Evolutionary conservation across 805 yeast genomes (phyloP).

Genomic region (Ogataea salicorniae): DNA sequence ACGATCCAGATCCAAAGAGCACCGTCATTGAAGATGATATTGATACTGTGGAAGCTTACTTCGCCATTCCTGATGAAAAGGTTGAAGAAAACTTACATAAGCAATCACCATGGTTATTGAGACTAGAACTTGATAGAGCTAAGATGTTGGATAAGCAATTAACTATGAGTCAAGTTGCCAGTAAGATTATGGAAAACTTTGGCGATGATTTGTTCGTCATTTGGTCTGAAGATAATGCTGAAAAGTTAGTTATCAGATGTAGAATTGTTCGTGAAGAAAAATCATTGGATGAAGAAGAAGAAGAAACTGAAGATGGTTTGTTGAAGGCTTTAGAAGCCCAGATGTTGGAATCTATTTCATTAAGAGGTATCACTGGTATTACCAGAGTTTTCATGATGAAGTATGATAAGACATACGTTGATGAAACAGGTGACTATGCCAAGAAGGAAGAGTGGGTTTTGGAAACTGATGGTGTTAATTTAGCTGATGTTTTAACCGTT

Average conservation of each 20-base stretch:
- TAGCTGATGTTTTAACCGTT: constrained; percentile 90
- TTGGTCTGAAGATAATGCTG: constrained; percentile 99
- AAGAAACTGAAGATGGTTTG: constrained; percentile 95
- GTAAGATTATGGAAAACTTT: constrained; percentile 85
- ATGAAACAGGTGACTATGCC: constrained; percentile 77
- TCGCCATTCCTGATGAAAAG: constrained; percentile 96
- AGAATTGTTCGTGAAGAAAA: constrained; percentile 97
- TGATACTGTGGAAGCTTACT: constrained; percentile 95
- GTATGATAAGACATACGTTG: constrained; percentile 66
- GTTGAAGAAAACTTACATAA: constrained; percentile 90
- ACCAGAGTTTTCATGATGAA: constrained; percentile 88
- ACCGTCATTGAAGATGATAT: constrained; percentile 97
- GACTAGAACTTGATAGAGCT: constrained; percentile 96
- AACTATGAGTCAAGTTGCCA: constrained; percentile 97
- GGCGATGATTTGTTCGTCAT: constrained; percentile 94
- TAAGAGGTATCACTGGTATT: constrained; percentile 94
- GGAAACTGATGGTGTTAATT: constrained; percentile 97
- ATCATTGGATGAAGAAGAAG: constrained; percentile 86
- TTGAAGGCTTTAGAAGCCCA: constrained; percentile 91
- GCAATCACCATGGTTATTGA: constrained; percentile 96
- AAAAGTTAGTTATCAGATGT: constrained; percentile 93
- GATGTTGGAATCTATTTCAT: constrained; percentile 90
- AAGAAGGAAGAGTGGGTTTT: constrained; percentile 96
- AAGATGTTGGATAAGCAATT: constrained; percentile 97
- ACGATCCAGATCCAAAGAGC: constrained; percentile 96